Evolutionary conservation across 2,329 filamentous ascomycete species (phyloP), one percentile per base, ranked within the genome.

Genomic region (Leptographium radiaticola): DNA sequence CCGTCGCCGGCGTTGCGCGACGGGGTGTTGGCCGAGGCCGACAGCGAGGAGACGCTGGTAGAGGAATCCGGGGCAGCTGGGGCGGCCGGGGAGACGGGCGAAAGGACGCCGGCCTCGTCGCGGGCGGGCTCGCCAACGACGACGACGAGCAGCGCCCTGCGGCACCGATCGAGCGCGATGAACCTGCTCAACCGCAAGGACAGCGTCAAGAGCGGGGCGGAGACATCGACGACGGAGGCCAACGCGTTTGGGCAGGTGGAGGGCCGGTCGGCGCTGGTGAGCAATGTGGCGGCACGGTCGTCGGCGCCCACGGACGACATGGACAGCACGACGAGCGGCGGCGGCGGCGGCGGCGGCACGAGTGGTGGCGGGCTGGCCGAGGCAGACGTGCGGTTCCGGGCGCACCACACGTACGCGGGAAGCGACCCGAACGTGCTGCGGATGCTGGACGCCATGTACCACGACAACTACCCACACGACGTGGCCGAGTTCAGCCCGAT

Each of bases 361-460:
- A 25, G 25, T 25, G 25, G 25, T 25, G 25, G 25, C 25, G 25
- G 25, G 25, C 25, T 9, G 12, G 52, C 30, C 12, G 30, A n/a
- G 7, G 55, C 25, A 0, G 43, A 39, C 31, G 54, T 70, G 15
- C 75, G 74, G 42, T 79, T 79, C 57, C 77, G 75, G 55, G 76
- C 79, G 4, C 83, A 82, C 43, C 91, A 97, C 68, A 89, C 86
- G 3, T 97, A 98, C 64, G 77, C 81, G 46, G 93, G 93, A 1
- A 89, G 86, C 55, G 81, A 86, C 57, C 82, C 83, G 5, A 81
- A 71, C 61, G 80, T 86, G 52, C 70, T 86, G 49, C 77, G 77
- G 62, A 83, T 86, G 77, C 68, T 98, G 5, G 88, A 96, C 64
- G 81, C 86, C 6, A 89, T 97, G 71, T 96, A 91, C 63, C 75